Evolutionary conservation across 305 asterid species (phyloP), one percentile per base, ranked within the genome.

Genomic region (Fraxinus xanthoxyloides): DNA sequence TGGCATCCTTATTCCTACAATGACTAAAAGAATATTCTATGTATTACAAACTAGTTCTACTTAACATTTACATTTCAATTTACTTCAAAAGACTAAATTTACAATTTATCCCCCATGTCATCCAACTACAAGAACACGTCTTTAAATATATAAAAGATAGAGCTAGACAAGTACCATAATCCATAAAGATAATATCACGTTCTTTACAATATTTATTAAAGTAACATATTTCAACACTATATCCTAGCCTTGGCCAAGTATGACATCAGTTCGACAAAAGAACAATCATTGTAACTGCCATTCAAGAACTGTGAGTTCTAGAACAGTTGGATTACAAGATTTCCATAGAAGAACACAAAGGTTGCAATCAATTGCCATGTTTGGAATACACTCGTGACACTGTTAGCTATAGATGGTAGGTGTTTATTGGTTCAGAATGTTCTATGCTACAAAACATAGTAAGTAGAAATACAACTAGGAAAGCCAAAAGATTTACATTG

Each of bases 91-190:
- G 28, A 19, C 67, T 56, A 56, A 56, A 56, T 56, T 56, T 56
- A 56, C 12, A 56, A 19, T 19, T 56, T 56, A 6, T 56, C 72
- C 72, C 31, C 17, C 23, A 24, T 61, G 5, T 61, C 32, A 23
- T 61, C 72, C 26, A 61, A 7, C 72, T 21, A 61, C 72, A 65
- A 70, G 70, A 43, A 79, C 30, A 35, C 5, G 26, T 36, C 32
- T 23, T 38, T 61, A 34, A 17, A 61, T 56, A 75, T 19, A 24
- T 34, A 75, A 17, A 59, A 59, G 40, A 81, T 76, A 40, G 48
- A 38, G 46, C 75, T 78, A 69, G 35, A 23, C 72, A 74, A 74
- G 81, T 35, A 32, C 77, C 36, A 32, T n/a, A 48, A 77, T 43
- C 73, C 77, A 12, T 75, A 3, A 32, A 38, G 21, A 34, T 73